phyloP scores from a whole-genome alignment of 495 filamentous ascomycete species.

The Talaromyces wortmannii region DNA sequence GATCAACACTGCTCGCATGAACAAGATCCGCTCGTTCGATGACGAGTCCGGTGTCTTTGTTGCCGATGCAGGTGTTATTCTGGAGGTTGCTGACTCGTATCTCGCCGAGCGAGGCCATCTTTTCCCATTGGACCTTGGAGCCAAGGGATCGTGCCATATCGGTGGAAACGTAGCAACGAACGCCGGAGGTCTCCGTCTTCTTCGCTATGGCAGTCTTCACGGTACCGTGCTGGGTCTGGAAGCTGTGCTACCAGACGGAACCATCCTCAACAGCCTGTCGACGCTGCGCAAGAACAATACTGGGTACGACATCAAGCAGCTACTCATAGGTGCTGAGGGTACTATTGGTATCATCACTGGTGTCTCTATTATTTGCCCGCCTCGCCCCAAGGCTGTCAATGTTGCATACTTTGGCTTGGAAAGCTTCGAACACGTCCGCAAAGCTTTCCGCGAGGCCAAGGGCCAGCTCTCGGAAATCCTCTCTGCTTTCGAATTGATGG shows the following conservation, averaged over 20 bases:
- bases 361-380: slow-evolving; percentile 82
- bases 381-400: slow-evolving; percentile 75
- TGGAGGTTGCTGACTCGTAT: slow-evolving; percentile 81
- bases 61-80: slow-evolving; percentile 81
- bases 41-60: slow-evolving; percentile 86
- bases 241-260: slow-evolving; percentile 87
- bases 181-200: slow-evolving; percentile 81
- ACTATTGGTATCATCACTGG: slow-evolving; percentile 92
- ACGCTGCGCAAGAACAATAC: slow-evolving; percentile 96
- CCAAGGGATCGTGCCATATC: slow-evolving; percentile 95
- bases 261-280: slow-evolving; percentile 79
- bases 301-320: slow-evolving; percentile 94
- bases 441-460: slow-evolving; percentile 82
- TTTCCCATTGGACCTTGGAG: slow-evolving; percentile 92
- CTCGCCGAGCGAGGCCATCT: slow-evolving; percentile 73
- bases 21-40: slow-evolving; percentile 85
- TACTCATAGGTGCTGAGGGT: slow-evolving; percentile 92
- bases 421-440: slow-evolving; percentile 77
- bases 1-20: slow-evolving; percentile 82
- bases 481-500: slow-evolving; percentile 97
- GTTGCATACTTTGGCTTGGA: slow-evolving; percentile 86
- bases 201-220: slow-evolving; percentile 91
- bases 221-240: slow-evolving; percentile 89
- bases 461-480: slow-evolving; percentile 86
- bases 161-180: slow-evolving; percentile 99